These are phyloP conservation scores for Lycium barbarum DNA, from an alignment of 257 asterid species.

Conservation along the genomic window DNA sequence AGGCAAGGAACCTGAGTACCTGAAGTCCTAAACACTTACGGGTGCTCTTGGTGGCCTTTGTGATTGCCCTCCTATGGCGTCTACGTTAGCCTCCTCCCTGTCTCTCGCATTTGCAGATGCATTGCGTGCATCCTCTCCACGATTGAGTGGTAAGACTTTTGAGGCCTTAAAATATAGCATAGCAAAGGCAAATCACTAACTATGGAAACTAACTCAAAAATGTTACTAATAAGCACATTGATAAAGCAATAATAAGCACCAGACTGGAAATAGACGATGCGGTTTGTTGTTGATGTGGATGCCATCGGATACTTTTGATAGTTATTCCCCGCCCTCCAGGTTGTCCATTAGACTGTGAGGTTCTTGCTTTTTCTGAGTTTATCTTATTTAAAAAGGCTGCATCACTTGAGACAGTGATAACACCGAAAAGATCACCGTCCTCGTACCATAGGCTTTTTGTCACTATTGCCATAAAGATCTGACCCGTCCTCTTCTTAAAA, in stretches of 20 bases:
- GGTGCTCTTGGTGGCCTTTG: slow-evolving; percentile 72
- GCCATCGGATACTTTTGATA: slow-evolving; percentile 48
- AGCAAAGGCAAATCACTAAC: slow-evolving; percentile 26
- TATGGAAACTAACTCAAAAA: slow-evolving; percentile 25
- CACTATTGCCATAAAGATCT: slow-evolving; percentile 64
- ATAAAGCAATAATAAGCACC: slow-evolving; percentile 57
- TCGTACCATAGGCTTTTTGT: slow-evolving; percentile 71
- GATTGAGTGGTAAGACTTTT: slow-evolving; percentile 44
- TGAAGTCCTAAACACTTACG: slow-evolving; percentile 42
- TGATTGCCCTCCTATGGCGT: slow-evolving; percentile 41
- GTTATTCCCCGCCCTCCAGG: slow-evolving; percentile 44
- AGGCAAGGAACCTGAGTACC: slow-evolving; percentile 10
- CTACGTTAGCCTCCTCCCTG: slow-evolving; percentile 45
- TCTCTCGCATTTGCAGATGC: slow-evolving; percentile 35
- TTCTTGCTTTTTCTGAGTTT: slow-evolving; percentile 32
- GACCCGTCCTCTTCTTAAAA: slow-evolving; percentile 60
- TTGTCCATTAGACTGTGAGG: slow-evolving; percentile 36
- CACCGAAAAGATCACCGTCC: slow-evolving; percentile 65
- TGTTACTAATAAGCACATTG: slow-evolving; percentile 13
- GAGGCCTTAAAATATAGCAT: slow-evolving; percentile 59
- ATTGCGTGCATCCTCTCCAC: slow-evolving; percentile 43
- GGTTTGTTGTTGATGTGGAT: slow-evolving; percentile 41
- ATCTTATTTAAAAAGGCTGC: slow-evolving; percentile 58
- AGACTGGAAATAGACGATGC: slow-evolving; percentile 64
- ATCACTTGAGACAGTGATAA: slow-evolving; percentile 75